Conservation (phyloP, 208 protist species). For the Acanthamoeba pearcei region DNA sequence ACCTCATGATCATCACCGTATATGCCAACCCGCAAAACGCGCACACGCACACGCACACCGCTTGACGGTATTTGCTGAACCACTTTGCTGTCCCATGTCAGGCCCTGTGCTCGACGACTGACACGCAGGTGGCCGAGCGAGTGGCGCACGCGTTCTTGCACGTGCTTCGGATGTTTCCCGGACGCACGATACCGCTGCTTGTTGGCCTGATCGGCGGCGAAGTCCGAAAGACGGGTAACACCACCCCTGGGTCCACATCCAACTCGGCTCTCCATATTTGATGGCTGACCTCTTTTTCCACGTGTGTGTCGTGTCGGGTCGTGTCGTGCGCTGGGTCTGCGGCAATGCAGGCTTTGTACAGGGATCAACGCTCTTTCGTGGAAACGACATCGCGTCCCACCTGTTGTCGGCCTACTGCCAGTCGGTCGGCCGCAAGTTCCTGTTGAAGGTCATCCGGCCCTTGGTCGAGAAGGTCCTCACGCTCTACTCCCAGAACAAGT, state of each 20-base stretch:
- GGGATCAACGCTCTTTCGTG: constrained; percentile 32
- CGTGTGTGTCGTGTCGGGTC: too few species aligned
- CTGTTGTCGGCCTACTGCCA: constrained; percentile 49
- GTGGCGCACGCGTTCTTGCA: constrained; percentile 22
- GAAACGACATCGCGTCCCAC: constrained; percentile 50
- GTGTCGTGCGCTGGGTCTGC: background rate
- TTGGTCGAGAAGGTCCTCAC: constrained; percentile 40
- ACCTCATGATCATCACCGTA: constrained; percentile 11
- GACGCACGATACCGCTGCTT: constrained; percentile 3
- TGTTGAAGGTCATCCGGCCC: constrained; percentile 33
- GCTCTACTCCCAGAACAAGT: constrained; percentile 37
- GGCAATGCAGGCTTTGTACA: background rate
- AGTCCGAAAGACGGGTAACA: constrained; percentile 25
- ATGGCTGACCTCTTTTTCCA: too few species aligned
- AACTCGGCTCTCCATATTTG: too few species aligned
- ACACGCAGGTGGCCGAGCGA: constrained; percentile 26
- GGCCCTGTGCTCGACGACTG: background rate
- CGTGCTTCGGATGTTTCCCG: constrained; percentile 6
- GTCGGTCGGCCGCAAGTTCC: background rate
- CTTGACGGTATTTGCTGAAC: background rate
- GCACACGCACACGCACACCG: too few species aligned
- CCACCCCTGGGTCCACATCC: too few species aligned
- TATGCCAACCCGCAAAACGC: too few species aligned
- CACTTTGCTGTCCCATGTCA: background rate
- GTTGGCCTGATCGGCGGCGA: constrained; percentile 16